Evolutionary conservation across 2,329 filamentous ascomycete genomes (phyloP).

Genomic region (Ophiosphaerella herpotricha): DNA sequence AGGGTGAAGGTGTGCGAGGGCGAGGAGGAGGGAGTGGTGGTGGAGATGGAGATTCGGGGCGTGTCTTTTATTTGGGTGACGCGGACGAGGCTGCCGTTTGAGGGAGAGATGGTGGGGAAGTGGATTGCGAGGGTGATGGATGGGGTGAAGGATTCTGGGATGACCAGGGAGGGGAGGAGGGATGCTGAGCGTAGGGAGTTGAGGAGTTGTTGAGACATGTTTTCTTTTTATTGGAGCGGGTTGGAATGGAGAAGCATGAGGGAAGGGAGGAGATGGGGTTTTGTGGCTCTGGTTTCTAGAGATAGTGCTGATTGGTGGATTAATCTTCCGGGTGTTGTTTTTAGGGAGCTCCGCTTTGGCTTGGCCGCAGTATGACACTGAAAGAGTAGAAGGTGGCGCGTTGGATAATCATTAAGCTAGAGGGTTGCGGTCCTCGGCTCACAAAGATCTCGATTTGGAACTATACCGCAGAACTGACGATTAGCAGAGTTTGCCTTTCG

Average conservation of each 20-base stretch:
- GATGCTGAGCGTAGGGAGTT: constrained; percentile 28
- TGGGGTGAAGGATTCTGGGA: constrained; percentile 52
- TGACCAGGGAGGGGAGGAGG: constrained; percentile 43
- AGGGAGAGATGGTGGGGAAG: constrained; percentile 26
- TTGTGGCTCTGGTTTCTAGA: too few relatives aligned
- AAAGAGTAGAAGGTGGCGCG: too few relatives aligned
- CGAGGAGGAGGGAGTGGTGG: constrained; percentile 1
- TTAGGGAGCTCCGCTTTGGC: too few relatives aligned
- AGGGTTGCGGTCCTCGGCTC: not conserved
- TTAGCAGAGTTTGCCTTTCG: too few relatives aligned
- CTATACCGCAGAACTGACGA: too few relatives aligned
- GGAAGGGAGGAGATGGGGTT: not conserved
- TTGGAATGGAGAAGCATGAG: not conserved
- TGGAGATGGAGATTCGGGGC: constrained; percentile 30
- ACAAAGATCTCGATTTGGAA: too few relatives aligned
- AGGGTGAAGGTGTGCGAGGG: constrained; percentile 48
- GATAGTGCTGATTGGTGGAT: too few relatives aligned
- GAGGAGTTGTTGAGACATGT: constrained; percentile 16
- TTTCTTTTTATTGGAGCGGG: not conserved
- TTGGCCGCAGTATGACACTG: too few relatives aligned
- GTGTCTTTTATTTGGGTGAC: constrained; percentile 39
- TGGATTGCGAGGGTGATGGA: constrained; percentile 47
- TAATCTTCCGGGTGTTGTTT: too few relatives aligned
- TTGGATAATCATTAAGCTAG: too few relatives aligned
- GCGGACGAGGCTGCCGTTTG: constrained; percentile 35